Percentiles rank a stretch among this genome's conserved stretches.
phyloP scores from a whole-genome alignment of 176 grass and related monocot species.

The Carex kokanica region DNA sequence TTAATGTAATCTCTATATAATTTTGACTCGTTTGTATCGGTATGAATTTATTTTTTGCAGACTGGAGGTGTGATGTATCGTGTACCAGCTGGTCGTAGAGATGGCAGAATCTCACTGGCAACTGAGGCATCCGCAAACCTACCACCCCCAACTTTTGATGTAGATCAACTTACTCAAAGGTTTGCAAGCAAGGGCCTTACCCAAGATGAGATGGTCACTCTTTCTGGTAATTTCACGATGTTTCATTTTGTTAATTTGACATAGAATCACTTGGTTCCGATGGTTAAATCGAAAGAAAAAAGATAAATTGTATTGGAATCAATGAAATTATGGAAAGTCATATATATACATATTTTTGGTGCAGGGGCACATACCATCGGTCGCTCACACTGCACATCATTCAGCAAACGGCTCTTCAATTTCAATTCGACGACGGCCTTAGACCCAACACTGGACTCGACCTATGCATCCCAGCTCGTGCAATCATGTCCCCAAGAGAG shows the following conservation, averaged over 20 bases:
- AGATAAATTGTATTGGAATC: neutral
- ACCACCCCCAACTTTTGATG: conserved; percentile 41
- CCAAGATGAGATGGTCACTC: conserved; percentile 52
- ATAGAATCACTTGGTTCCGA: neutral
- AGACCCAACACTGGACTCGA: conserved; percentile 38
- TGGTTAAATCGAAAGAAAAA: neutral
- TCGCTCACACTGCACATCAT: conserved; percentile 43
- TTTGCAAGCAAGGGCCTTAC: conserved; percentile 54
- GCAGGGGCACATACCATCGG: conserved; percentile 50
- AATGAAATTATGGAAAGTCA: neutral
- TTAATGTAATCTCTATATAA: neutral
- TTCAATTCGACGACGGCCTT: conserved; percentile 33
- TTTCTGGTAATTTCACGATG: conserved; percentile 37
- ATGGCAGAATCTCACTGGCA: conserved; percentile 60
- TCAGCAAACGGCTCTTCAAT: conserved; percentile 47
- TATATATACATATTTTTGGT: neutral
- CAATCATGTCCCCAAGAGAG: conserved; percentile 27
- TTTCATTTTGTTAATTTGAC: neutral
- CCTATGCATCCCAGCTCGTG: conserved; percentile 38
- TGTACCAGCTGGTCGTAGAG: conserved; percentile 44
- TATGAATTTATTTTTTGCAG: conserved; percentile 22
- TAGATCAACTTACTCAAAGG: conserved; percentile 44
- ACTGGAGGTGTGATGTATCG: conserved; percentile 48
- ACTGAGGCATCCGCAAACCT: conserved; percentile 50
- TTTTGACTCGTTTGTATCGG: neutral